Percentiles rank a stretch among this genome's conserved stretches.
phyloP scores from a whole-genome alignment of 2,329 filamentous ascomycete species.

The Botrytis sinoallii region DNA sequence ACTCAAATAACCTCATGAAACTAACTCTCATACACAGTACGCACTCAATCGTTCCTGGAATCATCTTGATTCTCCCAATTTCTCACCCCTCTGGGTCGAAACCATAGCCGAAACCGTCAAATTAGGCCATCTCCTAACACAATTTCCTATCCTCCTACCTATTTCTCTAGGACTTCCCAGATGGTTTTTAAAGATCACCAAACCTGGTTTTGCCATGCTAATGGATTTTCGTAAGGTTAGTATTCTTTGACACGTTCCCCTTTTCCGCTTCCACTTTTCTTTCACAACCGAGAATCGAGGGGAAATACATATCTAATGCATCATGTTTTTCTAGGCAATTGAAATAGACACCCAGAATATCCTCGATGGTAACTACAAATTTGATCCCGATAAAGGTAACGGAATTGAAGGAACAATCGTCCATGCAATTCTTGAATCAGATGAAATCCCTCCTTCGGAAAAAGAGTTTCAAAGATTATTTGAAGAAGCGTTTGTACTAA shows the following conservation, averaged over 20 bases:
- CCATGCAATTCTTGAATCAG: slow-evolving; percentile 24
- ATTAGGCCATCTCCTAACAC: neutral
- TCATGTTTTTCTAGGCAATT: slow-evolving; percentile 3
- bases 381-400: slow-evolving; percentile 13
- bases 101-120: slow-evolving; percentile 22
- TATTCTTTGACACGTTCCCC: neutral
- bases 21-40: slow-evolving; percentile 23
- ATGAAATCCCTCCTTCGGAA: slow-evolving; percentile 23
- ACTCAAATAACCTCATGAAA: neutral
- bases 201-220: neutral
- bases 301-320: neutral
- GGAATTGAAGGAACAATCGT: slow-evolving; percentile 23
- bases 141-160: neutral
- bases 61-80: slow-evolving; percentile 28
- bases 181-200: neutral
- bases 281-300: neutral
- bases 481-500: slow-evolving; percentile 27
- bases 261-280: neutral
- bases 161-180: neutral
- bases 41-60: slow-evolving; percentile 31
- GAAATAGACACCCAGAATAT: slow-evolving; percentile 10
- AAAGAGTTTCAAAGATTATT: slow-evolving; percentile 23
- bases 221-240: slow-evolving; percentile 6
- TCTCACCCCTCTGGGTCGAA: slow-evolving; percentile 26
- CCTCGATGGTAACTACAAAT: slow-evolving; percentile 3